Evolutionary conservation across 768 basidiomycete genomes (phyloP).

Genomic region (Xerocomus brunneocitrinus): DNA sequence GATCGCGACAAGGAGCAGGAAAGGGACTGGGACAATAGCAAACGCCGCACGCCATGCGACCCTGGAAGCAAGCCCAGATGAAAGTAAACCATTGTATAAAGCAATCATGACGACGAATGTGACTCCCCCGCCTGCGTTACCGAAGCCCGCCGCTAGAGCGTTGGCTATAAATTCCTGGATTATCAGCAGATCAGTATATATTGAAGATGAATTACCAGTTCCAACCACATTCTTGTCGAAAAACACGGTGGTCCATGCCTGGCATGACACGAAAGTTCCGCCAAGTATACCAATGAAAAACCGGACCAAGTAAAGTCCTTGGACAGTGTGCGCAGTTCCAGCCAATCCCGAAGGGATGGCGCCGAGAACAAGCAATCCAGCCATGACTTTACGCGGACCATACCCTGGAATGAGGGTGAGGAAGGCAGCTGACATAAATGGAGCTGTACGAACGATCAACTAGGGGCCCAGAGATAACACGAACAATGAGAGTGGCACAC

Average conservation of each 20-base stretch:
- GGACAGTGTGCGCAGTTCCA: constrained; percentile 41
- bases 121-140: constrained; percentile 42
- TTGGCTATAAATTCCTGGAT: constrained; percentile 38
- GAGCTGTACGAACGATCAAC: constrained; percentile 35
- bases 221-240: constrained; percentile 50
- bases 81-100: constrained; percentile 38
- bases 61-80: constrained; percentile 35
- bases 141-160: constrained; percentile 55
- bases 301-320: constrained; percentile 41
- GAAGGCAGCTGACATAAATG: neutral
- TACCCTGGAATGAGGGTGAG: constrained; percentile 22
- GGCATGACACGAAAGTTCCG: constrained; percentile 57
- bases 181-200: constrained; percentile 10
- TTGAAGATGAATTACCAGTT: constrained; percentile 15
- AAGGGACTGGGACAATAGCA: constrained; percentile 52
- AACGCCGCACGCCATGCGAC: constrained; percentile 54
- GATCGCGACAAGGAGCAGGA: constrained; percentile 41
- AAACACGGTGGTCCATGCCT: constrained; percentile 58
- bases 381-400: constrained; percentile 55
- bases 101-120: constrained; percentile 58
- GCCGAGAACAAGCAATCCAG: constrained; percentile 46
- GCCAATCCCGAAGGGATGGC: constrained; percentile 58
- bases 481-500: constrained; percentile 45
- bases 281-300: constrained; percentile 62
- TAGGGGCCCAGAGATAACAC: constrained; percentile 46